Evolutionary conservation across 2,329 filamentous ascomycete species (phyloP).

Genomic region (Fusarium subglutinans): DNA sequence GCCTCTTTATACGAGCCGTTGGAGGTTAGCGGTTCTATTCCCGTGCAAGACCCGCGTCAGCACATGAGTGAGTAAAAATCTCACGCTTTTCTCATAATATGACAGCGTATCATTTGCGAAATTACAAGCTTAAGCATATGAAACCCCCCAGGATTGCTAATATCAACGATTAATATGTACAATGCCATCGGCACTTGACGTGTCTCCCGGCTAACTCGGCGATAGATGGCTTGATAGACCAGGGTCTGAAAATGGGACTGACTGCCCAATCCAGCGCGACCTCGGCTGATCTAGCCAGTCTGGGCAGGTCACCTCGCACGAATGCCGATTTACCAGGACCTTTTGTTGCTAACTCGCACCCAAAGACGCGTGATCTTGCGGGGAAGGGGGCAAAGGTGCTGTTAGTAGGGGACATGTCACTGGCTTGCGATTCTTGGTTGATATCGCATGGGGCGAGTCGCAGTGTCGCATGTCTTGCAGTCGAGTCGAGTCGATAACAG

Average conservation of each 20-base stretch:
- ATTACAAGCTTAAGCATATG: not conserved
- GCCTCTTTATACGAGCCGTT: not conserved
- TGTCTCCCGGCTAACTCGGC: constrained; percentile 16
- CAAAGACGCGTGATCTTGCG: not conserved
- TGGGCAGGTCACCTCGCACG: not conserved
- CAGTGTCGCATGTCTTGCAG: not conserved
- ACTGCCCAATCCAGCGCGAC: not conserved
- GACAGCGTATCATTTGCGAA: not conserved
- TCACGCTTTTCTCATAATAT: not conserved
- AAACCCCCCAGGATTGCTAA: not conserved
- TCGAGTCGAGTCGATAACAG: not conserved
- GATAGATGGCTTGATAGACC: not conserved
- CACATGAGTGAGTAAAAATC: not conserved
- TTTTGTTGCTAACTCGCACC: not conserved
- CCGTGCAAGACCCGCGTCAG: not conserved
- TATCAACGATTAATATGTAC: not conserved
- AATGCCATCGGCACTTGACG: not conserved
- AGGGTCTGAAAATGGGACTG: not conserved
- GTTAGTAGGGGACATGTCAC: constrained; percentile 1
- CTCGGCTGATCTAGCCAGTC: not conserved
- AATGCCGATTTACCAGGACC: constrained; percentile 9
- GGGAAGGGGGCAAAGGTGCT: not conserved
- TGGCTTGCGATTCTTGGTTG: constrained; percentile 1
- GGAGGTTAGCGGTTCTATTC: not conserved
- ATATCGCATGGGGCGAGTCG: not conserved